Evolutionary conservation across 257 asterid species (phyloP), one percentile per base, ranked within the genome.

Genomic region (Echites panduratus): DNA sequence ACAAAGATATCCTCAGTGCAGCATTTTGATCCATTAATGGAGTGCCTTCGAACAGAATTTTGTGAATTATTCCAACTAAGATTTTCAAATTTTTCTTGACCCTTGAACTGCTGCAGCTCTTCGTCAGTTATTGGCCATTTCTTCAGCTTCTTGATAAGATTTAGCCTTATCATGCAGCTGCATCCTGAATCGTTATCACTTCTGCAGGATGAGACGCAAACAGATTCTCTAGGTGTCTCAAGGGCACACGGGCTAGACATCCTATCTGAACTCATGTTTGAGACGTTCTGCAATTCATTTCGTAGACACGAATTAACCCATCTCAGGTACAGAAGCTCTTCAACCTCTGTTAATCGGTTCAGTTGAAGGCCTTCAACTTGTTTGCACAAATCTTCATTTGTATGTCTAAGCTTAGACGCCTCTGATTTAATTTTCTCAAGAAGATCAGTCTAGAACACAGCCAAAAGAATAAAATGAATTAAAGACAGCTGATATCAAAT

Each of bases 291-390:
- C 57, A 91, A 71, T 73, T 93, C 97, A 38, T 87, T 88, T 70
- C 96, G 79, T 58, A 91, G 84, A 80, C 98, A 89, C 4, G 98
- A 91, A 57, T 93, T 91, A 24, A 91, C 94, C 98, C 98, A 93
- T 79, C 87, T 84, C 75, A 93, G 83, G 79, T 93, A 93, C 71
- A 85, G 96, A 58, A 91, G 94, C 84, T 91, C 98, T 82, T 93
- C 98, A 19, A 88, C 97, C 77, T 93, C 98, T 76, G 89, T 93
- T 87, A 93, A 80, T 47, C 97, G 59, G 82, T 87, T 91, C 86
- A 91, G 77, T 74, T 93, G 98, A 78, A 91, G 97, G 62, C 92
- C 93, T 79, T 93, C 98, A 70, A 93, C 97, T 89, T 93, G 98
- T 76, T 93, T 93, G 83, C 92, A 80, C 17, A 93, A 90, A 75